A percentile compares a stretch with the other conserved stretches of the same genome.
These are phyloP conservation scores for Rickenella mellea DNA, from an alignment of 768 basidiomycete species.

Conservation along the genomic window DNA sequence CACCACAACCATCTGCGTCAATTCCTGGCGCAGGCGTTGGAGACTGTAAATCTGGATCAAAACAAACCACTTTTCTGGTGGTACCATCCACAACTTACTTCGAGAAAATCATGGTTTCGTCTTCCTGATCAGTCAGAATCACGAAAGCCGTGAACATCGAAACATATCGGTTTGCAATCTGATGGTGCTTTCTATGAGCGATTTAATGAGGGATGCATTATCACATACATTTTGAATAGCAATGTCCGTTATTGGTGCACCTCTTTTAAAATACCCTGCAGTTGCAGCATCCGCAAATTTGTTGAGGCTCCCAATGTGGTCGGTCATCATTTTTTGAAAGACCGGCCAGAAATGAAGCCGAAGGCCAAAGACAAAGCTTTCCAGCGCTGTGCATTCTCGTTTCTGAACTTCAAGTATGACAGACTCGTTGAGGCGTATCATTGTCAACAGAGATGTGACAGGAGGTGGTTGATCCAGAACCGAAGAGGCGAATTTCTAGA, in stretches of 20 bases:
- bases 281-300: conserved; percentile 69
- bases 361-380: conserved; percentile 70
- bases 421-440: conserved; percentile 86
- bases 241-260: conserved; percentile 55
- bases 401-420: conserved; percentile 66
- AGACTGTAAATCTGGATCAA: conserved; percentile 39
- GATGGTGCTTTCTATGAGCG: no score
- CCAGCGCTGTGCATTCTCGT: conserved; percentile 71
- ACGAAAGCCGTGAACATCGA: conserved; percentile 77
- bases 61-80: neutral
- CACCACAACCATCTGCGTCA: conserved; percentile 62
- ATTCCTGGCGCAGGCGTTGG: conserved; percentile 74
- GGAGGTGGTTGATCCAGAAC: conserved; percentile 68
- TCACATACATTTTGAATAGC: conserved; percentile 49
- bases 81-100: conserved; percentile 47
- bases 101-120: conserved; percentile 94
- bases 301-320: conserved; percentile 74
- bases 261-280: conserved; percentile 53
- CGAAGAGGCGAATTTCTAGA: conserved; percentile 58
- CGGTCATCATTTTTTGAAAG: conserved; percentile 83
- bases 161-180: conserved; percentile 74
- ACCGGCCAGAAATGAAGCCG: conserved; percentile 88
- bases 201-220: no score
- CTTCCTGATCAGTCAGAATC: conserved; percentile 68
- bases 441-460: conserved; percentile 70